Conservation (phyloP, 2,329 filamentous ascomycete genomes). For the Cladosporium phlei region DNA sequence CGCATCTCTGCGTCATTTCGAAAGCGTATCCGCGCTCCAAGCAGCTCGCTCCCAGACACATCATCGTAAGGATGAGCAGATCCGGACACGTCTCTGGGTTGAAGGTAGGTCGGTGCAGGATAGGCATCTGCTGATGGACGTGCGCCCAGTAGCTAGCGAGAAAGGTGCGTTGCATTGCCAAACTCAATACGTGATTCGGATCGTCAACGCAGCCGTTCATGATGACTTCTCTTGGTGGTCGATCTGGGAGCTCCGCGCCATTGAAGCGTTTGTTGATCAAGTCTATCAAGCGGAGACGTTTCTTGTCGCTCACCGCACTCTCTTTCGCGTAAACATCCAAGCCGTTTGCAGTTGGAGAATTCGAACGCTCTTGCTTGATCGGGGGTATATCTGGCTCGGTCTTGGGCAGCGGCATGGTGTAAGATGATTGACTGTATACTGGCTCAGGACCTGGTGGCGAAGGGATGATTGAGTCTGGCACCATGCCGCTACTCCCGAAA, state of each 20-base stretch:
- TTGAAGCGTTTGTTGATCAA: slow-evolving; percentile 78
- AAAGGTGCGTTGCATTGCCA: slow-evolving; percentile 94
- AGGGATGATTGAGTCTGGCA: slow-evolving; percentile 15
- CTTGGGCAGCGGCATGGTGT: slow-evolving; percentile 21
- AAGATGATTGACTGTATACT: slow-evolving; percentile 6
- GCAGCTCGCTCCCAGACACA: slow-evolving; percentile 86
- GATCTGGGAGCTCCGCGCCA: slow-evolving; percentile 68
- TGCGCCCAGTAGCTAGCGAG: slow-evolving; percentile 91
- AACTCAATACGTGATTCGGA: slow-evolving; percentile 63
- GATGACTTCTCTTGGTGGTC: slow-evolving; percentile 70
- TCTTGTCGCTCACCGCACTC: slow-evolving; percentile 77
- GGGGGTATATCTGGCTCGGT: slow-evolving; percentile 18
- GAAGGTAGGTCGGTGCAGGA: slow-evolving; percentile 92
- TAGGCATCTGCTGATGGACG: slow-evolving; percentile 90
- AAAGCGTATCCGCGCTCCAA: slow-evolving; percentile 76
- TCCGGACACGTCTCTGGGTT: slow-evolving; percentile 81
- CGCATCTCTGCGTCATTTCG: slow-evolving; percentile 68
- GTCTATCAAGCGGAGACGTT: slow-evolving; percentile 70
- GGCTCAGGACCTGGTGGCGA: slow-evolving; percentile 22
- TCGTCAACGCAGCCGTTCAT: slow-evolving; percentile 70
- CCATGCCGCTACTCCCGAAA: slow-evolving; percentile 18
- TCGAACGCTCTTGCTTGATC: slow-evolving; percentile 4
- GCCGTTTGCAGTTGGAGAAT: slow-evolving; percentile 17
- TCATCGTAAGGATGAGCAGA: slow-evolving; percentile 78
- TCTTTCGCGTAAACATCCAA: slow-evolving; percentile 76